Base-by-base conservation (phyloP, 495 filamentous ascomycete genomes). In the Jackrogersella minutella region DNA sequence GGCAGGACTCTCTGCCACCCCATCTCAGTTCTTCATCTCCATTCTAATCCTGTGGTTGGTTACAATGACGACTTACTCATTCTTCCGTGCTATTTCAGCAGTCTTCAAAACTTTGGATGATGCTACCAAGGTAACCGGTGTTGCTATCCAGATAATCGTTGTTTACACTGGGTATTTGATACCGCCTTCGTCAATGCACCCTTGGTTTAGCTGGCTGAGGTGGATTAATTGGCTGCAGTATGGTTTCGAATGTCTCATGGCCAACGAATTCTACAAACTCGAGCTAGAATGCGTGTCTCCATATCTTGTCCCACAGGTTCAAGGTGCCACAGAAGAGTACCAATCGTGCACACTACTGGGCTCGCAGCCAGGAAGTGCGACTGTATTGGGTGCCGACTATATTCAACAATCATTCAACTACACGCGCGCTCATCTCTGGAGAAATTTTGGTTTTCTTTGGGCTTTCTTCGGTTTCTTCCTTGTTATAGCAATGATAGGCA, bases 21-120 rank as follows among this genome's bases (percentile, higher is more conserved):
- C 91, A 4, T 91, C 89, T 2, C 90, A 93, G 55, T 97, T 96
- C 77, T 96, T 97, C 75, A 96, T 93, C 62, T 86, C 81, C 39
- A 73, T 90, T 3, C 76, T 94, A 2, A 74, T 86, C 26, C 75
- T 82, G 16, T 84, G 92, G 57, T 62, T 82, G 0, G 73, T 90
- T 2, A 93, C 91, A 0, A 86, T 95, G 83, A 86, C 85, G 0
- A 91, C 91, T 81, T 93, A 90, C 59, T 85, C 91, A 0, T 88
- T 95, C 67, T 96, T 95, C 78, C 83, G 93, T 46, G 81, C 89
- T 26, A 76, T 94, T 21, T 91, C 91, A 2, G 66, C 69, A 3
- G 1, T 69, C 8, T 68, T 69, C 44, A 64, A 66, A 26, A 87
- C 89, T 5, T 74, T 92, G 55, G 82, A 84, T 0, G 87, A 92